phyloP scores from a whole-genome alignment of 495 filamentous ascomycete species.

The Extremus antarcticus region DNA sequence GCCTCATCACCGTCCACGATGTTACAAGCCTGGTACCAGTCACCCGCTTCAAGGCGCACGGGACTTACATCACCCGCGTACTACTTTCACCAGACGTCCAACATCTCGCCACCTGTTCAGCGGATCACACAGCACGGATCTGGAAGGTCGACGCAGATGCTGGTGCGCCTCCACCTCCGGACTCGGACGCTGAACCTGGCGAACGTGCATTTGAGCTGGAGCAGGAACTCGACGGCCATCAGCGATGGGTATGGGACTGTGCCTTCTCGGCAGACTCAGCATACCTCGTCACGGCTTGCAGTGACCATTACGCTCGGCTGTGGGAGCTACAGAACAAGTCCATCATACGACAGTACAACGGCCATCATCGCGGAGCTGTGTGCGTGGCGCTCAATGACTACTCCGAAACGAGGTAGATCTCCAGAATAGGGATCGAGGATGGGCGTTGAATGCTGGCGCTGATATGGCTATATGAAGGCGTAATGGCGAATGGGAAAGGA shows the following conservation, averaged over 20 bases:
- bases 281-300: slow-evolving; percentile 95
- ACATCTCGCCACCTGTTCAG: slow-evolving; percentile 92
- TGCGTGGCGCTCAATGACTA: slow-evolving; percentile 98
- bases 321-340: slow-evolving; percentile 81
- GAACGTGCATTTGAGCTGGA: slow-evolving; percentile 61
- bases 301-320: slow-evolving; percentile 90
- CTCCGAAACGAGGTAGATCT: slow-evolving; percentile 64
- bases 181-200: neutral
- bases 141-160: slow-evolving; percentile 64
- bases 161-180: neutral
- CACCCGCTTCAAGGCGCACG: slow-evolving; percentile 85
- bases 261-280: slow-evolving; percentile 94
- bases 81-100: slow-evolving; percentile 95
- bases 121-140: slow-evolving; percentile 95
- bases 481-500: no score
- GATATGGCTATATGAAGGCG: no score
- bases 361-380: slow-evolving; percentile 88
- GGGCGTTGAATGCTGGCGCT: no score
- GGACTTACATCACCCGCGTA: slow-evolving; percentile 87
- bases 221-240: slow-evolving; percentile 83
- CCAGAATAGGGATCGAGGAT: no score
- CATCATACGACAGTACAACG: slow-evolving; percentile 95
- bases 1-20: slow-evolving; percentile 71
- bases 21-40: slow-evolving; percentile 81
- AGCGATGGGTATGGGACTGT: slow-evolving; percentile 99